These are phyloP conservation scores for Neopestalotiopsis sp. DNA, from an alignment of 2,329 filamentous ascomycete species.

Conservation along the genomic window DNA sequence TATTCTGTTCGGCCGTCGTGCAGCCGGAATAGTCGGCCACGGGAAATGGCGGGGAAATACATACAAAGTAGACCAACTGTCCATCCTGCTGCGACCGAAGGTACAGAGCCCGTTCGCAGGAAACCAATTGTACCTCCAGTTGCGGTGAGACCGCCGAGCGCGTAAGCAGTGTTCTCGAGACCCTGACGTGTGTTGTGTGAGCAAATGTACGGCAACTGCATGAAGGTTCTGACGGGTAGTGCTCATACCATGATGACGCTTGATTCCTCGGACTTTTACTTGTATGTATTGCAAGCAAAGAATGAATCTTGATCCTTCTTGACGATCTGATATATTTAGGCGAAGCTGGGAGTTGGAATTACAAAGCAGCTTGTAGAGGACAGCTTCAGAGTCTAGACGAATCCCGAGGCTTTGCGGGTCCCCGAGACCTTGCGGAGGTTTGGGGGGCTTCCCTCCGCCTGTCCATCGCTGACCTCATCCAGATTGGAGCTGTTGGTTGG, in stretches of 20 bases:
- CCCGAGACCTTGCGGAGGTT: constrained; percentile 3
- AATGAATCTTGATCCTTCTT: not conserved
- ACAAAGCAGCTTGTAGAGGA: constrained; percentile 9
- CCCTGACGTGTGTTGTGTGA: constrained; percentile 30
- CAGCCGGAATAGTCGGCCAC: no score
- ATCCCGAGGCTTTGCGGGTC: constrained; percentile 14
- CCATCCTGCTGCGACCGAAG: constrained; percentile 83
- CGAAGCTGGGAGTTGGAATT: not conserved
- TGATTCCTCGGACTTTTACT: not conserved
- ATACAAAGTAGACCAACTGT: constrained; percentile 74
- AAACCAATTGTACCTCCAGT: constrained; percentile 89
- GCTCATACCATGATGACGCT: not conserved
- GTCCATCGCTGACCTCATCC: constrained; percentile 16
- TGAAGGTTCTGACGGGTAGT: not conserved
- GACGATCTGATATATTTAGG: not conserved
- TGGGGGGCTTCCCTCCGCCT: not conserved
- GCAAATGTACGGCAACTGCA: constrained; percentile 11
- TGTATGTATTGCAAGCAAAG: not conserved
- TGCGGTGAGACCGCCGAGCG: constrained; percentile 82
- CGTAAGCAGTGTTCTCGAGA: constrained; percentile 70
- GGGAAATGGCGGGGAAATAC: constrained; percentile 27
- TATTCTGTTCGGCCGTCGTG: no score
- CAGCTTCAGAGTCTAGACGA: constrained; percentile 3
- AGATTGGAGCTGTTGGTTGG: constrained; percentile 5
- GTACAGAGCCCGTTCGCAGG: constrained; percentile 81